Percentiles rank a stretch among this genome's conserved stretches.
Evolutionary conservation across 192 early-diverging fungal genomes (phyloP).

Genomic region (Coemansia sp.): DNA sequence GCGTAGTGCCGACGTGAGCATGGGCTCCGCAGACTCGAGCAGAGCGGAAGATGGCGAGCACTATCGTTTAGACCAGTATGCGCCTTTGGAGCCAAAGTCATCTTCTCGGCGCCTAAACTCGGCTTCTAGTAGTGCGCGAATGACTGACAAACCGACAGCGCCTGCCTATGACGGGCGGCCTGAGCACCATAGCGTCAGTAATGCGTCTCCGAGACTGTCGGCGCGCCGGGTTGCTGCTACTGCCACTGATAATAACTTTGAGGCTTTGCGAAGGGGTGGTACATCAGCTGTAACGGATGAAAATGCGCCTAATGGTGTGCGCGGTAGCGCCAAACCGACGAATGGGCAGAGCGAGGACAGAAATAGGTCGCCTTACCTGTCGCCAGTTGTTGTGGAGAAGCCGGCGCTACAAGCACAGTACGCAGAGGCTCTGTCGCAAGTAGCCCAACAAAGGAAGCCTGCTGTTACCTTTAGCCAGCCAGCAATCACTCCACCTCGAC

Average conservation of each 20-base stretch:
- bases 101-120: constrained; percentile 14
- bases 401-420: constrained; percentile 29
- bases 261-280: constrained; percentile 25
- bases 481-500: constrained; percentile 3
- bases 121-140: constrained; percentile 17
- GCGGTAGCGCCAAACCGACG: neutral
- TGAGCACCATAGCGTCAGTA: constrained; percentile 11
- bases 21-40: constrained; percentile 7
- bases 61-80: neutral
- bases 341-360: constrained; percentile 5
- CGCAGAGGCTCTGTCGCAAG: constrained; percentile 13
- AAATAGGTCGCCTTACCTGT: constrained; percentile 17
- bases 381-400: constrained; percentile 19
- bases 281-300: neutral
- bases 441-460: constrained; percentile 20
- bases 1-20: constrained; percentile 11
- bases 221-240: constrained; percentile 15
- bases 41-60: constrained; percentile 2
- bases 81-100: constrained; percentile 17
- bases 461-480: neutral
- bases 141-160: neutral
- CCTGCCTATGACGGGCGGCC: constrained; percentile 12
- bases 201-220: constrained; percentile 34
- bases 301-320: neutral
- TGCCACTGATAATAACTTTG: constrained; percentile 29